Evolutionary conservation across 768 basidiomycete species (phyloP).

Genomic region (Calocybe gangraenosa): DNA sequence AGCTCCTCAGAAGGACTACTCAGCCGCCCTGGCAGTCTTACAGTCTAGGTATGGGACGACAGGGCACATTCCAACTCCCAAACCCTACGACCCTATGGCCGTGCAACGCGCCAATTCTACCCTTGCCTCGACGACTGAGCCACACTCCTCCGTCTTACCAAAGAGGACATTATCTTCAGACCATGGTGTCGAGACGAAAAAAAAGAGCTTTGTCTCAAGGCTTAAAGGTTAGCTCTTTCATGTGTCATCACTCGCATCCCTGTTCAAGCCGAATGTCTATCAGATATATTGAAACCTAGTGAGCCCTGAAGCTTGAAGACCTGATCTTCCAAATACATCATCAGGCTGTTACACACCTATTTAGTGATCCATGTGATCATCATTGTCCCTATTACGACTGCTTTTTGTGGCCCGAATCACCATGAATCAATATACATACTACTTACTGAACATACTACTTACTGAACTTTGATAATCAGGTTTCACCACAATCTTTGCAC

Average conservation of each 20-base stretch:
- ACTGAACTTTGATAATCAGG: too few species aligned
- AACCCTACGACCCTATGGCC: slow-evolving; percentile 13
- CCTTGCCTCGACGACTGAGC: slow-evolving; percentile 4
- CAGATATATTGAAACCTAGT: too few species aligned
- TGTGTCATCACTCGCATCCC: neutral
- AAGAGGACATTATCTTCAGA: neutral
- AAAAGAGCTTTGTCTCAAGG: slow-evolving; percentile 6
- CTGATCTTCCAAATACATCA: too few species aligned
- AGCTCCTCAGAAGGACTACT: slow-evolving; percentile 27
- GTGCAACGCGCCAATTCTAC: slow-evolving; percentile 12
- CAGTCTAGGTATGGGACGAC: slow-evolving; percentile 33
- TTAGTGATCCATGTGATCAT: too few species aligned
- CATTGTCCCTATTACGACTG: too few species aligned
- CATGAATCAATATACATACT: too few species aligned
- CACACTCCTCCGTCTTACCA: neutral
- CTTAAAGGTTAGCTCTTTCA: slow-evolving; percentile 10
- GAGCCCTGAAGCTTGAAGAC: too few species aligned
- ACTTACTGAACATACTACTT: too few species aligned
- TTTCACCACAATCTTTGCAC: too few species aligned
- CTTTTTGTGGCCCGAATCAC: too few species aligned
- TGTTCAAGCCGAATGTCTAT: neutral
- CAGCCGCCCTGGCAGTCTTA: slow-evolving; percentile 29
- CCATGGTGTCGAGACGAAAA: slow-evolving; percentile 1
- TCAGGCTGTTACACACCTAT: too few species aligned
- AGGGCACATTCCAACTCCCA: slow-evolving; percentile 26